A percentile compares a stretch with the other conserved stretches of the same genome.
Conservation (phyloP, 2,329 filamentous ascomycete genomes). For the Lasiodiplodia theobromae region DNA sequence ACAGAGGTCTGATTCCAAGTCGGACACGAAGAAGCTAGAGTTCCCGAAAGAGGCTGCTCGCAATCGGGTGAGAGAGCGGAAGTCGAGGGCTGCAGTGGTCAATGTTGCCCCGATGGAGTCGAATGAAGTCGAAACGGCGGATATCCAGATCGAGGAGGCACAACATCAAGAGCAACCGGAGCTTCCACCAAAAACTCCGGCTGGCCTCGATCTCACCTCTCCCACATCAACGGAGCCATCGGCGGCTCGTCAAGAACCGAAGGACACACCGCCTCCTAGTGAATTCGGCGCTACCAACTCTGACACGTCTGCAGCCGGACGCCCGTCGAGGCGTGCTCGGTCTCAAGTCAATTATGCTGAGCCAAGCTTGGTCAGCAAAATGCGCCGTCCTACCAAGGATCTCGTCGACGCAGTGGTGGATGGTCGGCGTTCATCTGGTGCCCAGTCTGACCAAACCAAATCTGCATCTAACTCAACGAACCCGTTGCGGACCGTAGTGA, state of each 20-base stretch:
- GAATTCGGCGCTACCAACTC: constrained; percentile 3
- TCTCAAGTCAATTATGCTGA: constrained; percentile 58
- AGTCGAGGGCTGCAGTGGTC: constrained; percentile 31
- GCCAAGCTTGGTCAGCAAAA: constrained; percentile 56
- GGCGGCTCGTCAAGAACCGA: constrained; percentile 4
- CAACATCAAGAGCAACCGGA: constrained; percentile 31
- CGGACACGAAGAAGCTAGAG: constrained; percentile 32
- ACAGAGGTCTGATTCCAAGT: constrained; percentile 35
- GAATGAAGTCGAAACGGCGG: constrained; percentile 10
- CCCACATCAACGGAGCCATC: constrained; percentile 53
- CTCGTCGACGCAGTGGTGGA: constrained; percentile 53
- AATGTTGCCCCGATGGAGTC: constrained; percentile 17
- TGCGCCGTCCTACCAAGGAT: constrained; percentile 57
- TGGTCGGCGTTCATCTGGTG: constrained; percentile 31
- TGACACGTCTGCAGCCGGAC: constrained; percentile 23
- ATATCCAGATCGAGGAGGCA: constrained; percentile 3
- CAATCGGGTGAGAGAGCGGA: constrained; percentile 30
- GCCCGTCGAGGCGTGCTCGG: constrained; percentile 55
- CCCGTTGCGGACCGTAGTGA: constrained; percentile 29
- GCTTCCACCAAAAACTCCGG: constrained; percentile 49
- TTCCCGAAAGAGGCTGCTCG: constrained; percentile 12
- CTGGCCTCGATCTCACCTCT: constrained; percentile 48
- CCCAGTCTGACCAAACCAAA: constrained; percentile 35
- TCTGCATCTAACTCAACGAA: constrained; percentile 24
- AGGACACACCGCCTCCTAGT: constrained; percentile 12